Evolutionary conservation across 2,329 filamentous ascomycete species (phyloP), one percentile per base, ranked within the genome.

Genomic region (Cladosporium sp.): DNA sequence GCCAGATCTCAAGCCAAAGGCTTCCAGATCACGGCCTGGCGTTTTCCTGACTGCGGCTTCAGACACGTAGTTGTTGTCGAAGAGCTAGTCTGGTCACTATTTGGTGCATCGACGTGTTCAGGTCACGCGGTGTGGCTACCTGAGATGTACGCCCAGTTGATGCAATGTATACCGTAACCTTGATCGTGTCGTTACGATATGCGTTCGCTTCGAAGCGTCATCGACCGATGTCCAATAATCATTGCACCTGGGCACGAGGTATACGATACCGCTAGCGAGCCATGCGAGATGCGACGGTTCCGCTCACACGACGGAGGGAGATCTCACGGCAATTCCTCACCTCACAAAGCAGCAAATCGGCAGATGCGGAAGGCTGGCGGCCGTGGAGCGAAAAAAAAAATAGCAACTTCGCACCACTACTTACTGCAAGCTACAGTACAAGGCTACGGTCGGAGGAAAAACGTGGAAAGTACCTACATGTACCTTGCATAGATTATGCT

Each of bases 401-500:
- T 57, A 57, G 55, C 31, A 57, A 7, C 21, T 35, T 16, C 31
- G 5, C 31, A 37, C 11, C 55, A 57, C 31, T 23, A 26, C 37
- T 10, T 23, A 26, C 37, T 10, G 10, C 37, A 16, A 12, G 31
- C 28, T 35, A 33, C 35, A 40, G 14, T 35, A 37, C 31, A 40
- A 57, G 53, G 28, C 14, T n/a, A 29, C 29, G 21, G n/a, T 29
- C 1, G 33, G 12, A 14, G 28, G 26, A 18, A 23, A 55, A 33
- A 55, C 31, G 28, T 31, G 31, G 11, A 5, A 35, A 5, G 33
- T 14, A 35, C 33, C 33, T 35, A 35, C 33, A 29, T n/a, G 52
- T 57, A 40, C 55, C 55, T 57, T 57, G 55, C 55, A 57, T 57
- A 35, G 14, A 16, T 35, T 3, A 55, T 33, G n/a, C 40, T 55